Base-by-base conservation (phyloP, 1,284 basidiomycete genomes). In the Puccinia polysora region DNA sequence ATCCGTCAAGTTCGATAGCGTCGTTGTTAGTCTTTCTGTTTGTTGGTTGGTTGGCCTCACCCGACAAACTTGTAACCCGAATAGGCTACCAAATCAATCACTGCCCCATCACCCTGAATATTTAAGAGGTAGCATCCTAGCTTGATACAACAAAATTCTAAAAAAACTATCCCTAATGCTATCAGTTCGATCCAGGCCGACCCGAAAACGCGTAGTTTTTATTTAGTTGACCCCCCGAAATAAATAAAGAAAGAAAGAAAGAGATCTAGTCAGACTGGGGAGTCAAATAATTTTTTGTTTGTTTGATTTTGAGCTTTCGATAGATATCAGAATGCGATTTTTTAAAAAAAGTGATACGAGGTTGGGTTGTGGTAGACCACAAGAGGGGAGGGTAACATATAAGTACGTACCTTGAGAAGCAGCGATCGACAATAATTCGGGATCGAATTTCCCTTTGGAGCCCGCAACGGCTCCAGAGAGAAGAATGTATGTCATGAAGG, bases 21-120 rank as follows among this genome's bases (percentile, higher is more conserved):
- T 50, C 49, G 10, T 55, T 14, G 34, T 18, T 14, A 7, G 6
- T 59, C n/a, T 7, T 34, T n/a, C n/a, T n/a, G n/a, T n/a, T n/a
- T 10, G n/a, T 45, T 10, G 43, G n/a, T 45, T 10, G 43, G n/a
- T 45, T 45, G n/a, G n/a, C n/a, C 81, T 73, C 75, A 91, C 90
- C 91, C 92, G 55, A 97, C 91, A 78, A 98, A 98, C 80, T 98
- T 98, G 83, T 98, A 98, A 0, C 96, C 95, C 4, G 88, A 89
- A 79, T 97, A 98, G 4, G 83, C 82, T 15, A 84, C 79, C 70
- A 85, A 76, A 75, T 85, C 84, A 40, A 83, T 58, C n/a, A 88
- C 85, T 74, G 87, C 86, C 28, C 86, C 86, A 10, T 87, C 84
- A 10, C 87, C 87, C 69, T 87, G 86, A 15, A 96, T 89, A 76